Base-by-base conservation (phyloP, 148 eudicot species). In the Rhododendron williamsianum region DNA sequence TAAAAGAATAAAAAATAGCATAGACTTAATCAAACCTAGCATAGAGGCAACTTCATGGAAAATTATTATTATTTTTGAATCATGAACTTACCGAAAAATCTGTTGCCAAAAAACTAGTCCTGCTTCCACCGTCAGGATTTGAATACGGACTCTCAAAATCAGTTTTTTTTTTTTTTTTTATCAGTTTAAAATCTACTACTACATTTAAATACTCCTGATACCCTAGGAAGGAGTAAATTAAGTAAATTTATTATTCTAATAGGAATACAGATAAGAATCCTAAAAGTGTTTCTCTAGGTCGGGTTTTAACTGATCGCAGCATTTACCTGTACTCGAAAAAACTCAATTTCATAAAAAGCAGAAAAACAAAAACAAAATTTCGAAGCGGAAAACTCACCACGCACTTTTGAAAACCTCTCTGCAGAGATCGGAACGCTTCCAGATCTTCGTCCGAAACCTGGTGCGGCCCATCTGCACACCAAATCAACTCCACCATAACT, bases 381-480 rank as follows among this genome's bases (percentile, higher is more conserved):
- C 56, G 10, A 36, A 12, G 12, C 18, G 8, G 4, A 72, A 30
- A 87, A 67, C 96, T 91, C 73, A 96, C 98, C 93, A 96, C 98
- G 86, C 98, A 96, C 87, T 92, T 92, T 87, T 93, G 91, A 86
- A 96, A 96, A 81, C 89, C 82, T 83, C 80, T 86, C 84, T 88
- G 98, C 82, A 96, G 89, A 82, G 91, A 88, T 80, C 81, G 84
- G 86, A 96, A 87, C 41, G 96, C 98, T 86, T 91, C 91, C 48
- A 92, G 72, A 88, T 96, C 98, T 78, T 94, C 91, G 84, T 83
- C 84, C 30, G 95, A 88, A 43, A 94, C 82, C 84, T 82, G 88
- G 49, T 77, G 1, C 1, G 76, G 71, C 27, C 87, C 90, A 91
- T 92, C 98, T 96, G 74, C 72, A 71, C 49, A 84, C 25, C 72